phyloP scores from a whole-genome alignment of 2,329 filamentous ascomycete species.

The Chaetomiaceae sp. region DNA sequence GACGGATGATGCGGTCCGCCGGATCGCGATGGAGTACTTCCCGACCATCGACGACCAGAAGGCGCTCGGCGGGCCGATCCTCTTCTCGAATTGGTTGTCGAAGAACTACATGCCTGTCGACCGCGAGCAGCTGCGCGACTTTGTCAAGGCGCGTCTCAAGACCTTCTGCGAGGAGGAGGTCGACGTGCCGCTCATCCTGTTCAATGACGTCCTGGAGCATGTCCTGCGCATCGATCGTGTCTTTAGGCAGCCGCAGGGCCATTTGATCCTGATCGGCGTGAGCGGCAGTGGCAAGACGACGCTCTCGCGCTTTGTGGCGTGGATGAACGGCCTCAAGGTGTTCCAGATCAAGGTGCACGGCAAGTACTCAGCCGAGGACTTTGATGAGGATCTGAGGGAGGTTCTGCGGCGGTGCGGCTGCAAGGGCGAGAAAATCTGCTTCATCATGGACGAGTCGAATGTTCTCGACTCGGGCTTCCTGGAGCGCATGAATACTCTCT shows the following conservation, averaged over 20 bases:
- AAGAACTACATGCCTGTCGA: conserved; percentile 98
- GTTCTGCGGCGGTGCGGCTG: conserved; percentile 91
- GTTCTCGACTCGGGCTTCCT: conserved; percentile 98
- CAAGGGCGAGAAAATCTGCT: conserved; percentile 99
- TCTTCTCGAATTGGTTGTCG: conserved; percentile 99
- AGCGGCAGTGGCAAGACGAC: conserved; percentile 99
- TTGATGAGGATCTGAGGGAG: conserved; percentile 93
- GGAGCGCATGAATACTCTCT: conserved; percentile 97
- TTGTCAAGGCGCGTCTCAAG: conserved; percentile 92
- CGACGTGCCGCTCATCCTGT: conserved; percentile 96
- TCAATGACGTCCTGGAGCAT: conserved; percentile 98
- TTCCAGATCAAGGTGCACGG: conserved; percentile 99
- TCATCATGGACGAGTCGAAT: conserved; percentile 99
- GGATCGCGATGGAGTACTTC: conserved; percentile 87
- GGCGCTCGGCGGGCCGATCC: conserved; percentile 84
- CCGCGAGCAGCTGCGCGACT: conserved; percentile 89
- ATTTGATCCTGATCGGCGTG: conserved; percentile 96
- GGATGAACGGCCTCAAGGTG: conserved; percentile 99
- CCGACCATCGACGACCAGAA: conserved; percentile 89
- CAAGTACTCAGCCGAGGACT: conserved; percentile 96
- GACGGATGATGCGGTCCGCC: conserved; percentile 83
- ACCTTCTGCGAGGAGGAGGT: conserved; percentile 99
- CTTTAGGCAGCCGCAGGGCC: conserved; percentile 95
- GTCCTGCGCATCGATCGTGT: conserved; percentile 97
- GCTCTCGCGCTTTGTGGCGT: conserved; percentile 93